Base-by-base conservation (phyloP, 2,329 filamentous ascomycete genomes). In the Dactylellina parvicollis region DNA sequence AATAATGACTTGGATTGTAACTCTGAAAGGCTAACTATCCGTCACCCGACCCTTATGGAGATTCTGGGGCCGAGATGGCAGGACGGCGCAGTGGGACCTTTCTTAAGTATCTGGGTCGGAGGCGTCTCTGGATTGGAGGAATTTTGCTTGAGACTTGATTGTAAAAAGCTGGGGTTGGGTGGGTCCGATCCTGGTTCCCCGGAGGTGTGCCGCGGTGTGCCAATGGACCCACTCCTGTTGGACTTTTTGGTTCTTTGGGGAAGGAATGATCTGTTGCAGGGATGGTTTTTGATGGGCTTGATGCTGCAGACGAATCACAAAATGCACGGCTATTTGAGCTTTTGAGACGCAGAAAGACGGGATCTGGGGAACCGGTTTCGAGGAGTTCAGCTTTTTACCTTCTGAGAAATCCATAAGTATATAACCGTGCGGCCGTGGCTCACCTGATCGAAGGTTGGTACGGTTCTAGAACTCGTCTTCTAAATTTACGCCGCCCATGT, bases 231-330 rank as follows among this genome's bases (percentile, higher is more conserved):
- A 71, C 66, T 24, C 36, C 34, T 5, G 50, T 22, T 28, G 10
- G 12, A n/a, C 34, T 14, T 38, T 7, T 38, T 38, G n/a, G n/a
- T n/a, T 14, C 12, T 38, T 36, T 32, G 32, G 46, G 16, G 30
- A 30, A 16, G 24, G 34, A 71, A 28, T 62, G 56, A 62, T 71
- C 62, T 71, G 66, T 38, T 36, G 40, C 66, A 71, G 36, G 66
- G 66, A 57, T 62, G 32, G 40, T 18, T 44, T 49, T 59, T 28
- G n/a, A 67, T 59, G 34, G 38, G 36, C 38, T 50, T 67, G 64
- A 55, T 46, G 64, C 54, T 52, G 30, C 40, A 59, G 42, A 49
- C 49, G 56, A 71, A 71, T 71, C 66, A 62, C 46, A 62, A 14
- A 38, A 36, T 38, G 56, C 40, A 44, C 49, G 38, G 56, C 38